Percentiles rank a stretch among this genome's conserved stretches.
These are phyloP conservation scores for Zoysia japonica DNA, from an alignment of 176 grass and related monocot genomes.

Conservation along the genomic window DNA sequence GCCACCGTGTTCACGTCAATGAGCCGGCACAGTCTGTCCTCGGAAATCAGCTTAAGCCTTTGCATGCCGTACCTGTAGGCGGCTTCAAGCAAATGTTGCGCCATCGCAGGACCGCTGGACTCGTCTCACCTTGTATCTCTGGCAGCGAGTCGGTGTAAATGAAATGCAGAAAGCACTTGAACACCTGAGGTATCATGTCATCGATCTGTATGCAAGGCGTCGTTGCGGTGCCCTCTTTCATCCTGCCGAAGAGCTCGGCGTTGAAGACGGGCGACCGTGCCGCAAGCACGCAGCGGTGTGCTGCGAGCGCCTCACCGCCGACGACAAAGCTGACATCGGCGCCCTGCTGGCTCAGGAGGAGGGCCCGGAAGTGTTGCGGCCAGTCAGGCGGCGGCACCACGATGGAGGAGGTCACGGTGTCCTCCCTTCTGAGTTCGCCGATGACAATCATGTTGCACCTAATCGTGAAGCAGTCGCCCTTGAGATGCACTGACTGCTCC, in stretches of 20 bases:
- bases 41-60: slow-evolving; percentile 47
- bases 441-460: neutral
- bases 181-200: slow-evolving; percentile 44
- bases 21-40: slow-evolving; percentile 29
- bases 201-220: slow-evolving; percentile 31
- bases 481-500: neutral
- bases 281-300: slow-evolving; percentile 40
- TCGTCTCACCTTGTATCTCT: neutral
- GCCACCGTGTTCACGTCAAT: slow-evolving; percentile 19
- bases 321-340: slow-evolving; percentile 46
- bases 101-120: neutral
- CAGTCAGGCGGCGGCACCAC: slow-evolving; percentile 8
- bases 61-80: slow-evolving; percentile 52
- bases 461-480: slow-evolving; percentile 8
- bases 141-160: slow-evolving; percentile 2
- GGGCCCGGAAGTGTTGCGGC: slow-evolving; percentile 31
- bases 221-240: slow-evolving; percentile 36
- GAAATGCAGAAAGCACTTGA: slow-evolving; percentile 25
- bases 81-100: slow-evolving; percentile 54
- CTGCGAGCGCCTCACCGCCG: slow-evolving; percentile 14
- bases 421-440: neutral
- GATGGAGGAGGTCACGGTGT: neutral
- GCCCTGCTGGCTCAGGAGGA: slow-evolving; percentile 19
- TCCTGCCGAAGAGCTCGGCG: slow-evolving; percentile 33
- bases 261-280: slow-evolving; percentile 47